Evolutionary conservation across 306 rosid genomes (phyloP).

Genomic region (Medicago arabica): DNA sequence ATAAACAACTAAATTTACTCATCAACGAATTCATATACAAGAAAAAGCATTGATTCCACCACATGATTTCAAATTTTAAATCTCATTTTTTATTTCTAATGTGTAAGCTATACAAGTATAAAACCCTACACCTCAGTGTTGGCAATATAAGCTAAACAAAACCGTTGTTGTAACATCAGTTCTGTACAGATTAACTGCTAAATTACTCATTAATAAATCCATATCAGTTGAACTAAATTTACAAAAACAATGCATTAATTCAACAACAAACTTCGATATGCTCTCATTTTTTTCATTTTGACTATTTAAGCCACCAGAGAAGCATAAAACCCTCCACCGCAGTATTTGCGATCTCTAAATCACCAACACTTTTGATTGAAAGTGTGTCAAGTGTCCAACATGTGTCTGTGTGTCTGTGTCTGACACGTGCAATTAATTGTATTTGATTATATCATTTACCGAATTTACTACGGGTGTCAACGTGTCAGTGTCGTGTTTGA

Average conservation of each 20-base stretch:
- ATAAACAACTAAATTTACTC: neutral
- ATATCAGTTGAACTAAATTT: neutral
- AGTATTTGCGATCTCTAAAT: neutral
- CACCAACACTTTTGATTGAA: too few relatives aligned
- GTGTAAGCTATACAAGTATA: neutral
- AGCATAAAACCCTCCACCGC: slow-evolving; percentile 23
- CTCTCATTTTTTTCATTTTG: neutral
- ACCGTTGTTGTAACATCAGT: neutral
- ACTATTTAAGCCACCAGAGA: slow-evolving; percentile 27
- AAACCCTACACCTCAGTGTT: slow-evolving; percentile 21
- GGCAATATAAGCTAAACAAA: neutral
- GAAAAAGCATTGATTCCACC: slow-evolving; percentile 20
- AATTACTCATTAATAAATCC: slow-evolving; percentile 27
- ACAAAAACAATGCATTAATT: slow-evolving; percentile 7
- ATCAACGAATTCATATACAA: slow-evolving; percentile 30
- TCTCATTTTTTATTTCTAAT: slow-evolving; percentile 7
- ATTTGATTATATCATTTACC: too few relatives aligned
- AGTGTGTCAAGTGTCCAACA: too few relatives aligned
- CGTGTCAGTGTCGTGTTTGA: too few relatives aligned
- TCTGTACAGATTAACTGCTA: neutral
- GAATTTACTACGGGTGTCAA: too few relatives aligned
- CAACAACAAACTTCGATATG: neutral
- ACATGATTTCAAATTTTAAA: neutral
- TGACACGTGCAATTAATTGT: too few relatives aligned
- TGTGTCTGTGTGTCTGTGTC: too few relatives aligned